Evolutionary conservation across 306 rosid species (phyloP), one percentile per base, ranked within the genome.

Genomic region (Dicorynia guianensis): DNA sequence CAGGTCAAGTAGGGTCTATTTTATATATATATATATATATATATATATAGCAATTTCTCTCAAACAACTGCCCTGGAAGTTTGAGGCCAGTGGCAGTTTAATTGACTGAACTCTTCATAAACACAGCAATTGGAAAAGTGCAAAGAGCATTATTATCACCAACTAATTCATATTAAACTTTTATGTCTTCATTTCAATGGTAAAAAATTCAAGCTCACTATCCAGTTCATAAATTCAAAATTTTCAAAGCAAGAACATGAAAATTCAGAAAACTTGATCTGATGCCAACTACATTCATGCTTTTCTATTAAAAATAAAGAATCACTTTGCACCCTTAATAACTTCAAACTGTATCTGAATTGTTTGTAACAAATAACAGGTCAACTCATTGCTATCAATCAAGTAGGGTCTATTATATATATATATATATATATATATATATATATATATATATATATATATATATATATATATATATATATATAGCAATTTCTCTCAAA

Each of bases 181-280:
- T 35, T 15, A 30, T 39, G 70, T 43, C 53, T 68, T 47, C 54
- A 34, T 50, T 69, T 63, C 69, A 47, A 36, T 4, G 49, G 72
- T 47, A 3, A 20, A 33, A 59, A 15, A 54, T 36, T 72, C 63
- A 3, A 6, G n/a, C n/a, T n/a, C n/a, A n/a, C n/a, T n/a, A n/a
- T n/a, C n/a, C n/a, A n/a, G n/a, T n/a, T n/a, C 71, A 61, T 54
- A 20, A 20, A 10, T 40, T 50, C 20, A 12, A 30, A 4, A 10
- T 38, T 79, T 43, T 17, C 36, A 13, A 76, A 15, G 65, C 66
- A 52, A 4, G 60, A 11, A 53, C 19, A 36, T 67, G n/a, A 13
- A 30, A 76, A 48, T 38, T 13, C 61, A 48, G 75, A 67, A 66
- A 55, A 39, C 67, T 47, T 47, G 62, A 58, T 39, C 62, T 9